phyloP scores from a whole-genome alignment of 2,329 filamentous ascomycete species.

The Monosporascus sp. region DNA sequence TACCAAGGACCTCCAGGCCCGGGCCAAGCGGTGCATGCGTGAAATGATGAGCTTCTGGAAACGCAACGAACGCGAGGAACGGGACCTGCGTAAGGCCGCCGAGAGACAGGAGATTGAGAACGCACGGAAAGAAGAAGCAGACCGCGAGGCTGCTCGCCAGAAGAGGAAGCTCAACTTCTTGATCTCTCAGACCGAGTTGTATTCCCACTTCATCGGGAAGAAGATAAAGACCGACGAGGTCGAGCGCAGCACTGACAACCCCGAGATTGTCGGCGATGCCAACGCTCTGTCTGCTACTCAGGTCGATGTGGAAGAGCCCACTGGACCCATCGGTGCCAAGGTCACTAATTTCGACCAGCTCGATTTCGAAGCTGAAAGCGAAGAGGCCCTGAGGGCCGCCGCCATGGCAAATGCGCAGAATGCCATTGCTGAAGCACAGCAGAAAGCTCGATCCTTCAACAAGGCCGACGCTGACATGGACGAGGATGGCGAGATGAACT shows the following conservation, averaged over 20 bases:
- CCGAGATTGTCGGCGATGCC: constrained; percentile 58
- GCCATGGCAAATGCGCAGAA: constrained; percentile 95
- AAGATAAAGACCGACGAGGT: constrained; percentile 98
- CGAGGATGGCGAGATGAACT: constrained; percentile 97
- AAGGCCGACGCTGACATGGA: constrained; percentile 66
- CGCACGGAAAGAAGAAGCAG: constrained; percentile 92
- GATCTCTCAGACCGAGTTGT: constrained; percentile 96
- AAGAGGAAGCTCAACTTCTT: constrained; percentile 99
- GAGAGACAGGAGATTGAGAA: constrained; percentile 96
- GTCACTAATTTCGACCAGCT: constrained; percentile 93
- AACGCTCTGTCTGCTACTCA: constrained; percentile 36
- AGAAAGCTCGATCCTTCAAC: constrained; percentile 91
- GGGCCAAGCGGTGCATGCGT: constrained; percentile 96
- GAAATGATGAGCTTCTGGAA: constrained; percentile 99
- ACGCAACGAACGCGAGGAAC: constrained; percentile 94
- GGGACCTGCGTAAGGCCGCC: constrained; percentile 86
- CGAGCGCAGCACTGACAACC: constrained; percentile 81
- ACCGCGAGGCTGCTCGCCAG: constrained; percentile 93
- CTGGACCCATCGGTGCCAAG: constrained; percentile 56
- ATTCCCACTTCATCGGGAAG: constrained; percentile 98
- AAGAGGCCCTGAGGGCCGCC: constrained; percentile 72
- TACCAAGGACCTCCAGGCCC: constrained; percentile 93
- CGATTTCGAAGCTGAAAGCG: constrained; percentile 93
- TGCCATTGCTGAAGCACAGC: constrained; percentile 89
- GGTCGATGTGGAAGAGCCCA: constrained; percentile 46